phyloP scores from a whole-genome alignment of 495 filamentous ascomycete species.

The Opeltia flavorubescens region DNA sequence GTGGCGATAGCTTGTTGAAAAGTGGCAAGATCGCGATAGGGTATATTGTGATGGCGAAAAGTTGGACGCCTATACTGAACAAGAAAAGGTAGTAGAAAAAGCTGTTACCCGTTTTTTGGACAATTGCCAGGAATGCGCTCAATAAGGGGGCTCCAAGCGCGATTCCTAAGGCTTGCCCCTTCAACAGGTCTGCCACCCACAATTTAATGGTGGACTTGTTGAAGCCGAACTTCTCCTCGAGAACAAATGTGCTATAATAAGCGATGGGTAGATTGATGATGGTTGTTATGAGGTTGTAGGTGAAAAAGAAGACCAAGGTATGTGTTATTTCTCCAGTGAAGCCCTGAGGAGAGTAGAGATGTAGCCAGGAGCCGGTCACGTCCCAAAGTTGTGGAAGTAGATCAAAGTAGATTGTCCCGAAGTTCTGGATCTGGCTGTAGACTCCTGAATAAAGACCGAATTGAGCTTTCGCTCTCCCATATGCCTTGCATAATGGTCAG shows the following conservation, averaged over 20 bases:
- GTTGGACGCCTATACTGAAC: constrained; percentile 73
- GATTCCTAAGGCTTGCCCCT: constrained; percentile 69
- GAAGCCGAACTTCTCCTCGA: constrained; percentile 96
- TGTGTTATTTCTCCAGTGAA: constrained; percentile 90
- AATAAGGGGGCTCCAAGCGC: constrained; percentile 75
- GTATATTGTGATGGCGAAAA: constrained; percentile 92
- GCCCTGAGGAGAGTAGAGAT: constrained; percentile 54
- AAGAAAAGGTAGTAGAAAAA: constrained; percentile 99
- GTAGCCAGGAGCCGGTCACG: constrained; percentile 58
- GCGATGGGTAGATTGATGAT: constrained; percentile 63
- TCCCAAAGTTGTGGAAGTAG: constrained; percentile 82
- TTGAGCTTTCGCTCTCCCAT: constrained; percentile 87
- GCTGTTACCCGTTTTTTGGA: constrained; percentile 75
- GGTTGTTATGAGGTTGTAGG: constrained; percentile 69
- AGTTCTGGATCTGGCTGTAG: constrained; percentile 73
- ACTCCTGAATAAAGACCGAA: constrained; percentile 66
- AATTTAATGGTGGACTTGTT: constrained; percentile 90
- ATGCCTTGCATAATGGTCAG: constrained; percentile 43
- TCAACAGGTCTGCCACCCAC: constrained; percentile 84
- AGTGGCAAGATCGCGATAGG: constrained; percentile 85
- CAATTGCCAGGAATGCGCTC: constrained; percentile 75
- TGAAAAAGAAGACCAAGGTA: constrained; percentile 81
- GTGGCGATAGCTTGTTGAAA: constrained; percentile 95
- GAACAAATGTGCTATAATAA: constrained; percentile 86
- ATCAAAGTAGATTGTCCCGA: constrained; percentile 79